Evolutionary conservation across 169 alveolate species (phyloP), one percentile per base, ranked within the genome.

Genomic region (Cryptosporidium ubiquitum): DNA sequence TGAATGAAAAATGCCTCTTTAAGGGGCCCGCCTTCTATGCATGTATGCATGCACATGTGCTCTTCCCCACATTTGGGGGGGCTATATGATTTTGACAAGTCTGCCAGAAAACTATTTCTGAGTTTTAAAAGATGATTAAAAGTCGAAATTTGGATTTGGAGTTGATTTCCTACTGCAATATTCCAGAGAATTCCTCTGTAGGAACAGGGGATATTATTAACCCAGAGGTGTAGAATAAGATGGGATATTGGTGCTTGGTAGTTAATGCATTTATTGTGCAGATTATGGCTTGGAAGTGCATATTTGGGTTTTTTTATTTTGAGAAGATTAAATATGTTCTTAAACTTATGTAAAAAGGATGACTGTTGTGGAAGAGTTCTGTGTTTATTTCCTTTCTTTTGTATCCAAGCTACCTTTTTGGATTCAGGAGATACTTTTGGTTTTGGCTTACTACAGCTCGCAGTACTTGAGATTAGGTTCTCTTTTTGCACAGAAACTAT

Each of bases 221-320:
- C 40, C 89, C 89, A 79, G 3, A 79, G 68, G 5, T 79, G 75
- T 5, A 79, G 42, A 14, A 79, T 79, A 0, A 66, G 89, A 35
- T 79, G 79, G 35, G 89, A 79, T 14, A 64, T 64, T 14, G 89
- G 89, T 5, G 89, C 89, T 29, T 79, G 89, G 51, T 79, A 79
- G 29, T 61, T 79, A 18, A 66, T 79, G 20, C 5, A 37, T 61
- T 64, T 58, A n/a, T 66, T 64, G 7, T 37, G 58, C 7, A 79
- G 18, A 44, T 79, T 79, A n/a, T 71, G 57, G 5, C 49, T 49
- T 31, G 69, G 69, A 20, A 42, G 85, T 10, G 71, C 71, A 35
- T 23, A 18, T 52, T 37, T 55, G 4, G 42, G 20, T 33, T 37
- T 10, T 39, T 23, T 26, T 23, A 73, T 37, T 14, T 29, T 14